Base-by-base conservation (phyloP, 2,329 filamentous ascomycete species). In the Diplodia scrobiculata region DNA sequence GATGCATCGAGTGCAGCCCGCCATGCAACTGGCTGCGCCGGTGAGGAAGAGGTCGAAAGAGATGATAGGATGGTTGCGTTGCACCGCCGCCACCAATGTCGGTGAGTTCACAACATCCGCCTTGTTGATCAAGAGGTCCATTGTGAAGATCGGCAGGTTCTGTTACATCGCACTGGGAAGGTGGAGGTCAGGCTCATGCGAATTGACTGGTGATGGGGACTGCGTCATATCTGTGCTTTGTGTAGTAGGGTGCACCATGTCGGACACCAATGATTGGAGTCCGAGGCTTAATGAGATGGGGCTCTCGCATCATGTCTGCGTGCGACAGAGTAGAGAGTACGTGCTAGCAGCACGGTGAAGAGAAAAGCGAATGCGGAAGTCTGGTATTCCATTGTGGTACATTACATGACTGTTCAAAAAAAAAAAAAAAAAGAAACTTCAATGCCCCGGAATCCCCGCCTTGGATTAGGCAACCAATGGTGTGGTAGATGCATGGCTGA, bases 181-280 rank as follows among this genome's bases (percentile, higher is more conserved):
- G 19, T 10, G 13, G 5, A 14, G 11, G 17, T 32, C 25, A 32
- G 50, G 0, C 9, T 29, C 25, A 13, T 14, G 19, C 1, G 5
- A 29, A 21, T 21, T 29, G 2, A 3, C 3, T 52, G n/a, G 19
- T 21, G 13, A 29, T 9, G 2, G 13, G 13, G 19, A 6, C 50
- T 29, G n/a, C 25, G 13, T 21, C 1, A 29, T 51, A 71, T 69
- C 67, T 66, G 9, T 71, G 34, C 9, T 65, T 51, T n/a, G 63
- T 52, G 4, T 71, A 48, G 36, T 72, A 72, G 3, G 62, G 55
- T 29, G 66, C 68, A 41, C 67, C 66, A 34, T 71, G 52, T 9
- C 60, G 63, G 19, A 68, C 27, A 13, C 69, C 68, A 10, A 73
- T 21, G 27, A 72, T 72, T 1, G 71, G 70, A 25, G 70, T 47